Evolutionary conservation across 78 protist species (phyloP), one percentile per base, ranked within the genome.

Genomic region (Monocercomonoides exilis): DNA sequence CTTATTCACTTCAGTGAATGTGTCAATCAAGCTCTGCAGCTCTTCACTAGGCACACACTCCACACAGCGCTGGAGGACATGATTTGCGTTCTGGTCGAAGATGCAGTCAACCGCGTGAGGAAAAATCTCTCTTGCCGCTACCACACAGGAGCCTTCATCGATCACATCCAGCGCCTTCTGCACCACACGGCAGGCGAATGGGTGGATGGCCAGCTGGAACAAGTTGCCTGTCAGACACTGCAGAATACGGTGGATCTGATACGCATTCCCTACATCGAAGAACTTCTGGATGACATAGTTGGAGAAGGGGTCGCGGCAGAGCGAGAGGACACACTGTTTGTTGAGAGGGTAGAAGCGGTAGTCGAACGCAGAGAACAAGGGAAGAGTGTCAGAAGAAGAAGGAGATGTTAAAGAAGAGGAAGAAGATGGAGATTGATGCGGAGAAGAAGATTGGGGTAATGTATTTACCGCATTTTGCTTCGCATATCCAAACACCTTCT

Each of bases 261-360:
- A 2, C 2, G 43, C 46, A 1, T 36, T 38, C 2, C 79, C 84
- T 2, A 77, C 38, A 70, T 70, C 11, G 77, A 86, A 86, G 38
- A 86, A 86, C 44, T 86, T 86, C 36, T 86, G 88, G 11, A 86
- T 36, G 1, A 86, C 88, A 70, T 86, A 86, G 38, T 86, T 86
- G 1, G 85, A 79, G 41, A 86, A 86, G 36, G 81, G 80, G 6
- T 86, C 88, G n/a, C n/a, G n/a, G n/a, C n/a, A n/a, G n/a, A n/a
- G n/a, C n/a, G n/a, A n/a, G n/a, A n/a, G n/a, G n/a, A n/a, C n/a
- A n/a, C n/a, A n/a, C n/a, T n/a, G n/a, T n/a, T n/a, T n/a, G n/a
- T n/a, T n/a, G n/a, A n/a, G n/a, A n/a, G n/a, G n/a, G n/a, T n/a
- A n/a, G n/a, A n/a, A n/a, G n/a, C n/a, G n/a, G n/a, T n/a, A n/a